phyloP scores from a whole-genome alignment of 495 filamentous ascomycete species.

The Ascodesmis nigricans region DNA sequence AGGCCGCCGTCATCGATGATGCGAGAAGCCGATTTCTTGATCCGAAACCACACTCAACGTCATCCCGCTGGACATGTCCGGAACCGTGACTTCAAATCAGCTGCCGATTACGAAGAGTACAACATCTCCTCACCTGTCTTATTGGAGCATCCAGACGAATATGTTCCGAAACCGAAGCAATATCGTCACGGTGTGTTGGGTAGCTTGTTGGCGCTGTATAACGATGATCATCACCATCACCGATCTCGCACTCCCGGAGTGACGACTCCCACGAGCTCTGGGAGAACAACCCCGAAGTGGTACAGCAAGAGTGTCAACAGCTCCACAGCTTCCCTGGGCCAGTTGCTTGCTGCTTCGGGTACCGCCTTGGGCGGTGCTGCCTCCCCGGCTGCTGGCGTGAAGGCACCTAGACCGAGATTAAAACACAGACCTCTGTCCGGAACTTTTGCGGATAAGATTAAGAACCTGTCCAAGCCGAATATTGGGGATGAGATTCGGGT shows the following conservation, averaged over 20 bases:
- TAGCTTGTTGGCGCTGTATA: slow-evolving; percentile 57
- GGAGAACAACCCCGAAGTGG: slow-evolving; percentile 45
- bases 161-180: slow-evolving; percentile 42
- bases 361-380: slow-evolving; percentile 20
- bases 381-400: slow-evolving; percentile 8
- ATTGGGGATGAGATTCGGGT: slow-evolving; percentile 43
- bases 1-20: not conserved
- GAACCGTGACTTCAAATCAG: no score
- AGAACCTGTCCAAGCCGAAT: slow-evolving; percentile 28
- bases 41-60: slow-evolving; percentile 8
- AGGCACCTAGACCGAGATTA: slow-evolving; percentile 20
- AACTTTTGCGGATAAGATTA: slow-evolving; percentile 22
- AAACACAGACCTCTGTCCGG: slow-evolving; percentile 29
- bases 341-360: slow-evolving; percentile 26
- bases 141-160: slow-evolving; percentile 27
- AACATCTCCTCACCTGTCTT: no score
- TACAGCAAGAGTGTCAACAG: slow-evolving; percentile 34
- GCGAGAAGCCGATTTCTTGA: slow-evolving; percentile 1
- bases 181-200: slow-evolving; percentile 60
- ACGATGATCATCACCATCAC: slow-evolving; percentile 21
- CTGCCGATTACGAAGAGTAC: no score
- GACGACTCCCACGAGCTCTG: slow-evolving; percentile 29
- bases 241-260: slow-evolving; percentile 21
- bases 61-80: no score
- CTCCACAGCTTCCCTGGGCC: slow-evolving; percentile 28